Percentiles rank a stretch among this genome's conserved stretches.
Evolutionary conservation across 2,329 filamentous ascomycete genomes (phyloP).

Genomic region (Colletotrichum nymphaeae): DNA sequence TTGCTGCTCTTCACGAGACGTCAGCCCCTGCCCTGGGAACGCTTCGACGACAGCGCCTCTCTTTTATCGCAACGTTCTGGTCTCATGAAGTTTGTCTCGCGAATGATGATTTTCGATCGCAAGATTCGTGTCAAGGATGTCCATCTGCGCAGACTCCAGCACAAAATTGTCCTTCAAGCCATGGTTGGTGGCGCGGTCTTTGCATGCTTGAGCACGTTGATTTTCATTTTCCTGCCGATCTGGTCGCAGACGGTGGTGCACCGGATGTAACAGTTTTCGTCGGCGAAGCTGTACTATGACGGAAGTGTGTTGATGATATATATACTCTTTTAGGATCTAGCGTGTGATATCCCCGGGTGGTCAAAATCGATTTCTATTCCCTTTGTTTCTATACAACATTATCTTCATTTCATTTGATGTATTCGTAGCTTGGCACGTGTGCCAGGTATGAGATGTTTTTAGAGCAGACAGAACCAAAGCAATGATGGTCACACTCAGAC

Average conservation of each 20-base stretch:
- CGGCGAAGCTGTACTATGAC: not conserved
- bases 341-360: not conserved
- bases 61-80: constrained; percentile 39
- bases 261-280: not conserved
- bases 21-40: constrained; percentile 60
- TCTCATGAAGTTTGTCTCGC: constrained; percentile 45
- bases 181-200: constrained; percentile 51
- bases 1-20: constrained; percentile 57
- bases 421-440: not conserved
- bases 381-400: not conserved
- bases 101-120: constrained; percentile 60
- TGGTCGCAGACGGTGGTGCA: constrained; percentile 48
- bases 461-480: not conserved
- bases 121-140: constrained; percentile 57
- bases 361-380: not conserved
- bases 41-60: constrained; percentile 52
- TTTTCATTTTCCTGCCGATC: constrained; percentile 57
- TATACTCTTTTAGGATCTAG: not conserved
- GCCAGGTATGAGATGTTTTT: not conserved
- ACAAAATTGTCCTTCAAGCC: constrained; percentile 57
- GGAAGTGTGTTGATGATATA: not conserved
- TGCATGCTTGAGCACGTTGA: constrained; percentile 47
- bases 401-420: not conserved
- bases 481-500: not conserved
- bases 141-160: constrained; percentile 54